Evolutionary conservation across 2,329 filamentous ascomycete species (phyloP), one percentile per base, ranked within the genome.

Genomic region (Aspergillus tanneri): DNA sequence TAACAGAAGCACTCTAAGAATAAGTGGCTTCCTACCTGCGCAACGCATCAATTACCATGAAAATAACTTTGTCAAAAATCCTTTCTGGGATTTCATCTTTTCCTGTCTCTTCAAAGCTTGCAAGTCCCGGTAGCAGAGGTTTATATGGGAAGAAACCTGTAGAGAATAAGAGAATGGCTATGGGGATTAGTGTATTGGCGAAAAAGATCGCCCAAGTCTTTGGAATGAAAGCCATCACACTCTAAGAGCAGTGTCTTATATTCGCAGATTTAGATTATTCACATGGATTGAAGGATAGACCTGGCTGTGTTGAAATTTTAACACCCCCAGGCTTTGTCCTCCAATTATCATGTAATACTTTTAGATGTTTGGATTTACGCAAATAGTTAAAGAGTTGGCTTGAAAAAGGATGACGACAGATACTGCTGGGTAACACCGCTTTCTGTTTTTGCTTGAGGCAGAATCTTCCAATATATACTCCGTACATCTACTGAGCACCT

Each of bases 131-230:
- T 39, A 99, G 78, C 57, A 96, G 87, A 2, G 93, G 90, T 65
- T 99, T 99, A 72, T 97, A 96, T 6, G 93, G 93, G 65, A 99
- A 99, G 78, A 99, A 99, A 11, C 93, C 92, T 24, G 84, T 82
- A 21, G 88, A 91, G 69, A 97, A 97, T 55, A 86, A 71, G 45
- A 87, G 59, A 55, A 91, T 82, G 38, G 90, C 85, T 46, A 87
- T 64, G 3, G 88, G 87, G 36, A 96, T 83, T 52, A 96, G 72
- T 24, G 90, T 47, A 69, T 96, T 96, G 62, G 89, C 86, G 55
- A 82, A 70, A 43, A 80, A 65, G 52, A 90, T 80, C 39, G 58
- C 54, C 60, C 63, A 64, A 34, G 49, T 74, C 60, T 43, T 63
- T 48, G 44, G 30, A 18, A 58, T 38, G 32, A 52, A 28, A 25